Conservation (phyloP, 2,329 filamentous ascomycete species). For the Phialophora macrospora region DNA sequence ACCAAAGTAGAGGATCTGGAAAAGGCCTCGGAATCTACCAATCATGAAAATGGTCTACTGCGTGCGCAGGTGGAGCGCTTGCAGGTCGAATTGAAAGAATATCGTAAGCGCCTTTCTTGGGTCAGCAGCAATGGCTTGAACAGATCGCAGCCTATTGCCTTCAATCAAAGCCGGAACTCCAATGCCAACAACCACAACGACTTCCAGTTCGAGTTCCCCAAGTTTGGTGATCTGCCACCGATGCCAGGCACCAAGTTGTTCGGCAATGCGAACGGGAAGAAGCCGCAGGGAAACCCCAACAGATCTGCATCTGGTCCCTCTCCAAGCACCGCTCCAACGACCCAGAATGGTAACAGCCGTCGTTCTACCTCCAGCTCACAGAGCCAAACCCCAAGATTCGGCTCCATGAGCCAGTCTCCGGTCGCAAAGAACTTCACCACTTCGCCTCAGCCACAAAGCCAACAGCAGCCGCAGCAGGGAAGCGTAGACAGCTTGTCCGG, state of each 20-base stretch:
- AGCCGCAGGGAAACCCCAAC: constrained; percentile 15
- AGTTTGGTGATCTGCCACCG: constrained; percentile 75
- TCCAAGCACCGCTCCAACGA: constrained; percentile 15
- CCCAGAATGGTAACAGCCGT: constrained; percentile 16
- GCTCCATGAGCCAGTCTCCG: constrained; percentile 36
- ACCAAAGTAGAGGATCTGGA: constrained; percentile 68
- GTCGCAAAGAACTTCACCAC: constrained; percentile 28
- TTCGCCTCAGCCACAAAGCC: constrained; percentile 33
- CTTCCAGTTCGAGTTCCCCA: constrained; percentile 96
- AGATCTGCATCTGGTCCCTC: constrained; percentile 22
- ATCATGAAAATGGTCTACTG: constrained; percentile 81
- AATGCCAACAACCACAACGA: constrained; percentile 69
- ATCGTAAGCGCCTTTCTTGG: constrained; percentile 81
- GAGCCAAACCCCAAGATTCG: constrained; percentile 27
- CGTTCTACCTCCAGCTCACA: constrained; percentile 31
- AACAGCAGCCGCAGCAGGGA: constrained; percentile 24
- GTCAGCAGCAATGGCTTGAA: constrained; percentile 56
- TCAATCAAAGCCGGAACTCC: constrained; percentile 54
- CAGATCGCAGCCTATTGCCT: constrained; percentile 48
- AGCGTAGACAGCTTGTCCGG: constrained; percentile 56
- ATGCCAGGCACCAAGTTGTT: constrained; percentile 32
- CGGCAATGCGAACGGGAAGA: constrained; percentile 21
- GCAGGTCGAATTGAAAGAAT: constrained; percentile 82
- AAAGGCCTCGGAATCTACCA: constrained; percentile 80
- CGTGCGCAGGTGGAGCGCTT: constrained; percentile 88